Conservation (phyloP, 148 eudicot species). For the Dysphania ambrosioides region DNA sequence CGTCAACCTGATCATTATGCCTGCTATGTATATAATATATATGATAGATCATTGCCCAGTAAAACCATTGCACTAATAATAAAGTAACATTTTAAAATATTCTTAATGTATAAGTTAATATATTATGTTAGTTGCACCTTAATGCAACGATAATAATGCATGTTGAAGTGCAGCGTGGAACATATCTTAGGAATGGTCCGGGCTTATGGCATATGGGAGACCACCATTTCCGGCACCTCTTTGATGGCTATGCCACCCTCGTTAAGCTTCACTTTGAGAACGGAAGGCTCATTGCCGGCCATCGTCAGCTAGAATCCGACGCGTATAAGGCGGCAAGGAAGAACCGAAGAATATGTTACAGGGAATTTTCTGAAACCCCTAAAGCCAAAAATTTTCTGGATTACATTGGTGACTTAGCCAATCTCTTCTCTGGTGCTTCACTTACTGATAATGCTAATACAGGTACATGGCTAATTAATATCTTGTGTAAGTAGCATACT, state of each 20-base stretch:
- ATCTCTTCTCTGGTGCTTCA: conserved; percentile 78
- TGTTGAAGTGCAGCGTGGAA: conserved; percentile 38
- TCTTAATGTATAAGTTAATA: not conserved
- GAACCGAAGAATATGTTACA: conserved; percentile 57
- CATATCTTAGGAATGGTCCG: conserved; percentile 93
- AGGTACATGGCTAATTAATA: too few relatives aligned
- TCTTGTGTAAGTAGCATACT: too few relatives aligned
- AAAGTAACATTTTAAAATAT: not conserved
- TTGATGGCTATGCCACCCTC: conserved; percentile 94
- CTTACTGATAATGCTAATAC: conserved; percentile 93
- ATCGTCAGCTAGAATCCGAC: conserved; percentile 86
- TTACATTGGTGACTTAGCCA: conserved; percentile 71
- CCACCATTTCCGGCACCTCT: conserved; percentile 88
- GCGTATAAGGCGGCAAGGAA: conserved; percentile 74
- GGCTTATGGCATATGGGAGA: conserved; percentile 90
- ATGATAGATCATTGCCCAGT: not conserved
- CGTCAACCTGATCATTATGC: conserved; percentile 23
- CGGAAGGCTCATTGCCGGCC: conserved; percentile 57
- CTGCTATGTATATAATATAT: conserved; percentile 5
- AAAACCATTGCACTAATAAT: not conserved
- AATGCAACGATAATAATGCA: not conserved
- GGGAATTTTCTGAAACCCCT: conserved; percentile 91
- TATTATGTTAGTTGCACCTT: not conserved
- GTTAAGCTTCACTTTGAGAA: conserved; percentile 73
- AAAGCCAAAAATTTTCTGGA: conserved; percentile 53